Conservation (phyloP, 2,329 filamentous ascomycete species). For the Ophiocordyceps australis region DNA sequence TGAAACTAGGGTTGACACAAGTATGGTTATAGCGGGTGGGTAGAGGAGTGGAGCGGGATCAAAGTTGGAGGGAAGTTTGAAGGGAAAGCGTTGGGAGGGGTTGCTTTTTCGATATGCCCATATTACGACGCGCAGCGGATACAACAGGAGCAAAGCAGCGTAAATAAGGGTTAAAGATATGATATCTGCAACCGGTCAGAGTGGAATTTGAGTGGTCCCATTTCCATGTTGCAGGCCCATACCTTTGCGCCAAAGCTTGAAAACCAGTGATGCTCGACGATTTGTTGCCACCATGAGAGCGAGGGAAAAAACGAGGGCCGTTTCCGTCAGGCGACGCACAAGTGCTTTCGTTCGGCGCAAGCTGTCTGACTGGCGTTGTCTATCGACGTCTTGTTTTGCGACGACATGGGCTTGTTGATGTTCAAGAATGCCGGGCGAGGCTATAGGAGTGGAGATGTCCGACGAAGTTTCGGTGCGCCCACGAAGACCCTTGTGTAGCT, state of each 20-base stretch:
- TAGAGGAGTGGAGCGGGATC: slow-evolving; percentile 88
- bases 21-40: slow-evolving; percentile 55
- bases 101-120: slow-evolving; percentile 24
- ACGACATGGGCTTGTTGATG: slow-evolving; percentile 15
- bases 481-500: slow-evolving; percentile 61
- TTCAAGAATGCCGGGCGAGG: slow-evolving; percentile 27
- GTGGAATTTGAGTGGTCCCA: background rate
- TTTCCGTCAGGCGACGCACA: slow-evolving; percentile 32
- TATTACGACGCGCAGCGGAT: slow-evolving; percentile 39
- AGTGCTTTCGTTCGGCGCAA: slow-evolving; percentile 29
- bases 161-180: slow-evolving; percentile 17
- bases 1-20: slow-evolving; percentile 60
- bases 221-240: slow-evolving; percentile 5
- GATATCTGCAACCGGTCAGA: slow-evolving; percentile 19
- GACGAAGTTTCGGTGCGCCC: slow-evolving; percentile 37
- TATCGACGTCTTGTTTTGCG: slow-evolving; percentile 4
- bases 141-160: slow-evolving; percentile 25
- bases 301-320: slow-evolving; percentile 29
- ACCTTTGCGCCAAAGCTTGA: slow-evolving; percentile 32
- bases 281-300: slow-evolving; percentile 29
- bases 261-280: slow-evolving; percentile 22
- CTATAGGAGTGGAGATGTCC: slow-evolving; percentile 33
- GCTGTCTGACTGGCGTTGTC: slow-evolving; percentile 7
- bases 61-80: slow-evolving; percentile 54
- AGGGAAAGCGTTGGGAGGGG: slow-evolving; percentile 17